Evolutionary conservation across 1,284 basidiomycete genomes (phyloP).

Genomic region (Rhizoctonia solani): DNA sequence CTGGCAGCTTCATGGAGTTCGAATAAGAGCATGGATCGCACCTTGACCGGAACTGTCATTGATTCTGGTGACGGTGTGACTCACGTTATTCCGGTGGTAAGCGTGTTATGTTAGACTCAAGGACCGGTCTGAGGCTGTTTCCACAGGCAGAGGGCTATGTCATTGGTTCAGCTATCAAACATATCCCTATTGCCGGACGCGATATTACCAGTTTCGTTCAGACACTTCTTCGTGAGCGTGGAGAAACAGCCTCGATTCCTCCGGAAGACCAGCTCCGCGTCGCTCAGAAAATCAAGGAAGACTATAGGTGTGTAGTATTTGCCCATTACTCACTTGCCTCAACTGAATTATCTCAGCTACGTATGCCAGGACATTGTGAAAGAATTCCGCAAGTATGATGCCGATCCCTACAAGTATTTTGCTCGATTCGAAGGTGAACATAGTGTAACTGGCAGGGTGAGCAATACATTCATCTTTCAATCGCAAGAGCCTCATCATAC

Average conservation of each 20-base stretch:
- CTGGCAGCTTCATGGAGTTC: slow-evolving; percentile 98
- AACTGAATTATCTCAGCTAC: slow-evolving; percentile 62
- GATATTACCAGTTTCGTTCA: slow-evolving; percentile 98
- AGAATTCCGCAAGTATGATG: slow-evolving; percentile 98
- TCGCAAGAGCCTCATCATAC: not conserved
- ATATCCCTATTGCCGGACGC: slow-evolving; percentile 97
- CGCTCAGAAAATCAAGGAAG: slow-evolving; percentile 96
- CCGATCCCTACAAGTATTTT: slow-evolving; percentile 96
- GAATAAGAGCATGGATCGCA: slow-evolving; percentile 88
- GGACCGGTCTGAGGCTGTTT: not conserved
- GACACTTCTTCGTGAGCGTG: slow-evolving; percentile 93
- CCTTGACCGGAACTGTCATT: slow-evolving; percentile 96
- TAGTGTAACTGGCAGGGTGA: slow-evolving; percentile 86
- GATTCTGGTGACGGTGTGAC: slow-evolving; percentile 99
- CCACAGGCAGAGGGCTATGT: slow-evolving; percentile 89
- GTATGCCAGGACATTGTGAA: slow-evolving; percentile 99
- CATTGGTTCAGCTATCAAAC: slow-evolving; percentile 98
- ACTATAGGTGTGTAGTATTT: slow-evolving; percentile 55
- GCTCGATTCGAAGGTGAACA: slow-evolving; percentile 93
- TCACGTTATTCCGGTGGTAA: slow-evolving; percentile 88
- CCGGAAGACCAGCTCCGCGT: slow-evolving; percentile 96
- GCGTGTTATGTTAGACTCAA: slow-evolving; percentile 38
- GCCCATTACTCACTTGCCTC: not conserved
- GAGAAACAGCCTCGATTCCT: slow-evolving; percentile 87
- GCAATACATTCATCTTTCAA: slow-evolving; percentile 43